Evolutionary conservation across 75 land plant genomes (phyloP), one percentile per base, ranked within the genome.

Genomic region (Adiantum capillusveneris): DNA sequence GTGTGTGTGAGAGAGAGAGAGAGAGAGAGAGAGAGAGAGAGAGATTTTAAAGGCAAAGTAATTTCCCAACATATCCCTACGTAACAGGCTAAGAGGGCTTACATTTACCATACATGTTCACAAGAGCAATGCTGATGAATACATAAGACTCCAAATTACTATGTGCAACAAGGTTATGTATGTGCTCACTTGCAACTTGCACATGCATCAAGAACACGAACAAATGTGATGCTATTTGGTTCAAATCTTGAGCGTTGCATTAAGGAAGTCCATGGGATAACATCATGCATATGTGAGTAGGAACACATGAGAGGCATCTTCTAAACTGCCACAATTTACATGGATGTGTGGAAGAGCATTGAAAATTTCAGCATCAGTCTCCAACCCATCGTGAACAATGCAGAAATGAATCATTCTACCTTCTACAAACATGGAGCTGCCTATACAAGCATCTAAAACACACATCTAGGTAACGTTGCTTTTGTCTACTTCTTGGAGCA

Each of bases 81-180:
- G n/a, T n/a, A n/a, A n/a, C n/a, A n/a, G n/a, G n/a, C n/a, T n/a
- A n/a, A n/a, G n/a, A n/a, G n/a, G n/a, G 29, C n/a, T 85, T 85
- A 64, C 58, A 42, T 31, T 57, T 44, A 0, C 74, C 71, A 58
- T 72, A 84, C n/a, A 53, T 72, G 63, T 72, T 61, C 0, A 72
- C 24, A 27, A 72, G 42, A 13, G 75, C 75, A 59, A 43, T 65
- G 1, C 37, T 26, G 11, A 72, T 79, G 3, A 26, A 19, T 5
- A 53, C 2, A 26, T 53, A 1, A 7, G 34, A 20, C 16, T 28
- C 36, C 14, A 27, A 20, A 22, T 27, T 20, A 29, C 17, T 17
- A 25, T 16, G 29, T 28, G 14, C 13, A 16, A 37, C 34, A 39
- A 11, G 25, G 0, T 3, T 27, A 19, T 65, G 61, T 28, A 65